Conservation (phyloP, 148 eudicot species). For the Bassia scoparia region DNA sequence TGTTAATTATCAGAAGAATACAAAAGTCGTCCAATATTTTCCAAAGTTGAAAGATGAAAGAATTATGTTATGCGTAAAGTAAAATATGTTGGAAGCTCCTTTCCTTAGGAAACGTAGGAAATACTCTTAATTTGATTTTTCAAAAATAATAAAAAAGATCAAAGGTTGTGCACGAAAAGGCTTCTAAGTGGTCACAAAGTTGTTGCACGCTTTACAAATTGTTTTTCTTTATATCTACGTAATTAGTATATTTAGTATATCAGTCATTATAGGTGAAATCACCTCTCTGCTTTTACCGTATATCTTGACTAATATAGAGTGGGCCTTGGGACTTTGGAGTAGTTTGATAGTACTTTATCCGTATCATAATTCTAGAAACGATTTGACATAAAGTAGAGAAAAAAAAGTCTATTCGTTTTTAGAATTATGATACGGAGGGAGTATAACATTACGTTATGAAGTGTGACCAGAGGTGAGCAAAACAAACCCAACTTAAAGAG, state of each 20-base stretch:
- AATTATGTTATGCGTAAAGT: slow-evolving; percentile 4
- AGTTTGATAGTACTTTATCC: too few relatives aligned
- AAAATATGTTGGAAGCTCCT: not conserved
- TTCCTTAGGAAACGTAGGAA: slow-evolving; percentile 1
- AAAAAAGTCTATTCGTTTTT: too few relatives aligned
- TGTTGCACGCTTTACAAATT: slow-evolving; percentile 7
- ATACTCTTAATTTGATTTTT: slow-evolving; percentile 9
- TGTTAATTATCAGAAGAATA: not conserved
- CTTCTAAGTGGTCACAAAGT: slow-evolving; percentile 22
- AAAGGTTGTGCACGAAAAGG: slow-evolving; percentile 6
- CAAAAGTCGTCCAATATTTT: not conserved
- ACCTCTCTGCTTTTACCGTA: too few relatives aligned
- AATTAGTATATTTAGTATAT: not conserved
- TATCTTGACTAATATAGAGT: too few relatives aligned
- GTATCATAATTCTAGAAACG: too few relatives aligned
- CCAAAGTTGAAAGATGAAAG: not conserved
- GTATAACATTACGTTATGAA: too few relatives aligned
- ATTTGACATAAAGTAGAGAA: too few relatives aligned
- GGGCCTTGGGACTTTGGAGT: too few relatives aligned
- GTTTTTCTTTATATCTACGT: not conserved
- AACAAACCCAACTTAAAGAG: too few relatives aligned
- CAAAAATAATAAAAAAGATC: slow-evolving; percentile 9
- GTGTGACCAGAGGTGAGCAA: too few relatives aligned
- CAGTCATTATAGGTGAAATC: not conserved
- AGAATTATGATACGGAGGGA: too few relatives aligned